A percentile compares a stretch with the other conserved stretches of the same genome.
Evolutionary conservation across 345 rosid species (phyloP).

Genomic region (Limnanthes douglasii): DNA sequence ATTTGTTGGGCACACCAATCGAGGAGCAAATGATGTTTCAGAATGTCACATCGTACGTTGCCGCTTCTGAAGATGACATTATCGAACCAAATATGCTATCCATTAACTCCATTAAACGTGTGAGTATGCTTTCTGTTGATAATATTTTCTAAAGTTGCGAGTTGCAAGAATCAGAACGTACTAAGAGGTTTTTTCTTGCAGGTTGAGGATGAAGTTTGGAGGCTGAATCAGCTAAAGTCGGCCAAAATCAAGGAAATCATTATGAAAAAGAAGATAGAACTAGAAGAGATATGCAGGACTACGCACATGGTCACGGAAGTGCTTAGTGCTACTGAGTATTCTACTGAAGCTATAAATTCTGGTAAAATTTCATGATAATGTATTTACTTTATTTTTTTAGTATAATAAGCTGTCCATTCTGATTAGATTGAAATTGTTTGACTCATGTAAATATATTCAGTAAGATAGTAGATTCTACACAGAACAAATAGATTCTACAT

Average conservation of each 20-base stretch:
- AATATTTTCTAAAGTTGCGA: not conserved
- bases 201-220: constrained; percentile 55
- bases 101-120: constrained; percentile 27
- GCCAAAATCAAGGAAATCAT: constrained; percentile 55
- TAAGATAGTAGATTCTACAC: too few species aligned
- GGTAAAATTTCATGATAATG: too few species aligned
- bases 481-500: too few species aligned
- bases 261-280: constrained; percentile 47
- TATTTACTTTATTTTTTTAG: too few species aligned
- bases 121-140: constrained; percentile 14
- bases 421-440: too few species aligned
- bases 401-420: too few species aligned
- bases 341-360: constrained; percentile 33
- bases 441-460: too few species aligned
- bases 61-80: constrained; percentile 38
- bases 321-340: constrained; percentile 15
- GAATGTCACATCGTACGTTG: constrained; percentile 29
- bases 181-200: constrained; percentile 7
- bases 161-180: too few species aligned
- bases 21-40: constrained; percentile 49
- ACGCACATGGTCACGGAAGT: constrained; percentile 40
- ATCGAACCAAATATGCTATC: constrained; percentile 45
- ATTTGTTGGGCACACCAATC: constrained; percentile 43
- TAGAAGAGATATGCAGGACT: constrained; percentile 55
- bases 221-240: constrained; percentile 43